A percentile compares a stretch with the other conserved stretches of the same genome.
phyloP scores from a whole-genome alignment of 306 rosid genomes.

The Quercus suber region DNA sequence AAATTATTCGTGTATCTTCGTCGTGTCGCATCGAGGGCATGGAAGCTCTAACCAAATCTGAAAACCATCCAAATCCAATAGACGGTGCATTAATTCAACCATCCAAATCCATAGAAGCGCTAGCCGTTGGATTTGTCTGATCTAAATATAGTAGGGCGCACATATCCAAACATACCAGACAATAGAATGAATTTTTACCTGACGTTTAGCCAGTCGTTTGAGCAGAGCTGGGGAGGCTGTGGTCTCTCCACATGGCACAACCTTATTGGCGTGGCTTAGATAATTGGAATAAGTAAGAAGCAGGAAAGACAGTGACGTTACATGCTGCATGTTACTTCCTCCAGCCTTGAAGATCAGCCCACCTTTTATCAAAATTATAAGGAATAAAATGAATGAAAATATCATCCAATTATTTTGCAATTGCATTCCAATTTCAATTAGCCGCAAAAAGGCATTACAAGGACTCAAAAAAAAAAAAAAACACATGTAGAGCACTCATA shows the following conservation, averaged over 20 bases:
- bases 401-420: neutral
- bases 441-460: neutral
- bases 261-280: conserved; percentile 83
- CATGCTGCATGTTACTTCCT: conserved; percentile 99
- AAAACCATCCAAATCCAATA: neutral
- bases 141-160: neutral
- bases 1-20: no score
- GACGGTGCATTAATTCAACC: no score
- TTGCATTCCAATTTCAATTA: neutral
- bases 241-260: conserved; percentile 77
- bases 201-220: conserved; percentile 68
- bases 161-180: neutral
- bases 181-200: conserved; percentile 37
- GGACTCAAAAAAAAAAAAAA: neutral
- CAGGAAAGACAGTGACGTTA: conserved; percentile 85
- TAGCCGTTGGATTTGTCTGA: conserved; percentile 51
- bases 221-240: conserved; percentile 74
- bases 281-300: conserved; percentile 80
- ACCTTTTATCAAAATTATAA: conserved; percentile 39
- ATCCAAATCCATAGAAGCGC: neutral
- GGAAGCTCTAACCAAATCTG: no score
- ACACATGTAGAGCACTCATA: neutral
- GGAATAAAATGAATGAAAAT: neutral
- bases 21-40: no score
- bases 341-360: conserved; percentile 93